Evolutionary conservation across 176 grass and related monocot species (phyloP), one percentile per base, ranked within the genome.

Genomic region (Raddia guianensis): DNA sequence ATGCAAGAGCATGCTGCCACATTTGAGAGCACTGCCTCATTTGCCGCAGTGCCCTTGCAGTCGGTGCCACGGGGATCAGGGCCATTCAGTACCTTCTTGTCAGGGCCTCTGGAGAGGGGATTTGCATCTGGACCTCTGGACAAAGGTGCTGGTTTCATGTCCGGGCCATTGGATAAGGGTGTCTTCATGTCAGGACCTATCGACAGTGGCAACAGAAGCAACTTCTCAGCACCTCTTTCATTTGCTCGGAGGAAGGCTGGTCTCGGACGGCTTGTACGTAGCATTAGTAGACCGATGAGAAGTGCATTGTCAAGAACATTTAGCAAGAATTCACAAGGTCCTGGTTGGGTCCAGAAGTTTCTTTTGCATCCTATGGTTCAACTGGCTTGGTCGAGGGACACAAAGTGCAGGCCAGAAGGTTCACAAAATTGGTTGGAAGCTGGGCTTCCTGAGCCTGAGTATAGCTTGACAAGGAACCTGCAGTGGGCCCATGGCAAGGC

Each of bases 401-500:
- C 87, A 89, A 88, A 79, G 63, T 79, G 66, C 57, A 87, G 54
- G 19, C 75, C 91, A 32, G 91, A 97, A 87, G 83, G 86, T 80
- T 84, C 72, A 15, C 79, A 54, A 18, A 86, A 68, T 52, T 80
- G 86, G 37, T 56, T 91, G 52, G 85, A 90, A 34, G 74, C 73
- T 78, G 91, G 86, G 43, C 53, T 87, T 14, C 88, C 91, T 12
- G 94, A 97, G 18, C 88, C 84, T 19, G 94, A 93, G 82, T 91
- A 97, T 77, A 89, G 82, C 49, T 86, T 87, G 68, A 91, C 88
- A 15, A 84, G 91, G 59, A 93, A 97, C 85, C 82, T 97, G 65
- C 94, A 97, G 83, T 97, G 94, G 94, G 94, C 94, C 77, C 94
- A 97, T 81, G 94, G 94, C 63, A 97, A 97, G 77, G 94, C 94